phyloP scores from a whole-genome alignment of 805 yeast species.

The Maudiozyma pseudohumilis region DNA sequence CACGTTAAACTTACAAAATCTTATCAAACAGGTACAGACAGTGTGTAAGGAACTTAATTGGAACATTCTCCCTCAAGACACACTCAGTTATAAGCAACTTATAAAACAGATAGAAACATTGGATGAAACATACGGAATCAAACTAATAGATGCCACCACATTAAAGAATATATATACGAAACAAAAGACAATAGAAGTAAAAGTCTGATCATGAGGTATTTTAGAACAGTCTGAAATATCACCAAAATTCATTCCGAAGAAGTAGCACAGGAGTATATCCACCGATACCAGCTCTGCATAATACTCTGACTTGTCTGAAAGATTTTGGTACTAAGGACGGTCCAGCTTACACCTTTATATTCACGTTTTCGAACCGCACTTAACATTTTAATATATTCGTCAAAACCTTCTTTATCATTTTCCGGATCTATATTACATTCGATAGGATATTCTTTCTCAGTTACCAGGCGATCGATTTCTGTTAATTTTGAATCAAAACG shows the following conservation, averaged over 20 bases:
- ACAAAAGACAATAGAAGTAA: slow-evolving; percentile 1
- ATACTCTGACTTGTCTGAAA: slow-evolving; percentile 9
- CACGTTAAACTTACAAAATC: slow-evolving; percentile 9
- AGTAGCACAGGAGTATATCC: slow-evolving; percentile 11
- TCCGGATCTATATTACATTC: slow-evolving; percentile 1
- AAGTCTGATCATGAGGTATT: slow-evolving; percentile 13
- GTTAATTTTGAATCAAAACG: slow-evolving; percentile 30
- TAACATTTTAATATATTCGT: slow-evolving; percentile 11
- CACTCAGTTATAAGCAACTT: slow-evolving; percentile 8
- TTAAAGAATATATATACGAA: too few relatives aligned
- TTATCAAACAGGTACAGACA: slow-evolving; percentile 10
- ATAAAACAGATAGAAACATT: slow-evolving; percentile 2
- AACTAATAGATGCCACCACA: not conserved
- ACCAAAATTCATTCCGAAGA: too few relatives aligned
- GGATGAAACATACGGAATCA: slow-evolving; percentile 2
- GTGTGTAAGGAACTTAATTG: slow-evolving; percentile 16
- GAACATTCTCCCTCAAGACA: slow-evolving; percentile 11
- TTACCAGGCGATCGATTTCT: slow-evolving; percentile 10
- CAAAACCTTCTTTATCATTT: slow-evolving; percentile 11
- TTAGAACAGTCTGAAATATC: slow-evolving; percentile 13
- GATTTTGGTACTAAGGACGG: slow-evolving; percentile 9
- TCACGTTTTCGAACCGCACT: slow-evolving; percentile 9
- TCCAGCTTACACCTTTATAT: slow-evolving; percentile 15
- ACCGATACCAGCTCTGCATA: slow-evolving; percentile 12
- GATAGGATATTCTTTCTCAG: slow-evolving; percentile 5